Conservation (phyloP, 768 basidiomycete genomes). For the Leccinum broughii region DNA sequence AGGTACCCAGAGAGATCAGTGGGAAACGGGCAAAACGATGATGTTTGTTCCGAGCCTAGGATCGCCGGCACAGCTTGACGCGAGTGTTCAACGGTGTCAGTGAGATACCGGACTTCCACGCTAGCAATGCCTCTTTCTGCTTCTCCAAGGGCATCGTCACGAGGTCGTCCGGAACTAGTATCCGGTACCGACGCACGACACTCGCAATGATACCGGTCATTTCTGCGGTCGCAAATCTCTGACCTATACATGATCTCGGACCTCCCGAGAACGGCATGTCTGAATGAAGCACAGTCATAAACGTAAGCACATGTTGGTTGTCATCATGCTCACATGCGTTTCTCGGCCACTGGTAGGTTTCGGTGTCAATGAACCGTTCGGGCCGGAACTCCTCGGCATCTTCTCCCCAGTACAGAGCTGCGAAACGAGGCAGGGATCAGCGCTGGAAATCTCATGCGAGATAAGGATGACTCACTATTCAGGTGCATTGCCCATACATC, state of each 20-base stretch:
- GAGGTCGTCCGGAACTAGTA: conserved; percentile 41
- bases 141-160: conserved; percentile 27
- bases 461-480: conserved; percentile 40
- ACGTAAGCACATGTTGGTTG: neutral
- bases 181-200: conserved; percentile 42
- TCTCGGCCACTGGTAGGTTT: conserved; percentile 32
- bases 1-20: neutral
- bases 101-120: conserved; percentile 40
- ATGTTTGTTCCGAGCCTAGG: neutral
- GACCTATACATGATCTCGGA: conserved; percentile 48
- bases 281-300: conserved; percentile 9
- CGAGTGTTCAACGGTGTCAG: conserved; percentile 34
- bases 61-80: conserved; percentile 25
- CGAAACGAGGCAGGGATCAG: neutral
- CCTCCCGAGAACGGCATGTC: conserved; percentile 49
- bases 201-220: conserved; percentile 44
- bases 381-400: conserved; percentile 48
- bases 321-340: conserved; percentile 16
- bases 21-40: neutral
- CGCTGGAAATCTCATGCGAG: neutral
- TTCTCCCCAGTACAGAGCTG: conserved; percentile 52
- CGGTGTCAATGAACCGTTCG: conserved; percentile 51
- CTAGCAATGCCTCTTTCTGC: conserved; percentile 35
- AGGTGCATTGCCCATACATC: conserved; percentile 46
- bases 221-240: conserved; percentile 47